Conservation (phyloP, 2,329 filamentous ascomycete species). For the Uncinocarpus reesii region DNA sequence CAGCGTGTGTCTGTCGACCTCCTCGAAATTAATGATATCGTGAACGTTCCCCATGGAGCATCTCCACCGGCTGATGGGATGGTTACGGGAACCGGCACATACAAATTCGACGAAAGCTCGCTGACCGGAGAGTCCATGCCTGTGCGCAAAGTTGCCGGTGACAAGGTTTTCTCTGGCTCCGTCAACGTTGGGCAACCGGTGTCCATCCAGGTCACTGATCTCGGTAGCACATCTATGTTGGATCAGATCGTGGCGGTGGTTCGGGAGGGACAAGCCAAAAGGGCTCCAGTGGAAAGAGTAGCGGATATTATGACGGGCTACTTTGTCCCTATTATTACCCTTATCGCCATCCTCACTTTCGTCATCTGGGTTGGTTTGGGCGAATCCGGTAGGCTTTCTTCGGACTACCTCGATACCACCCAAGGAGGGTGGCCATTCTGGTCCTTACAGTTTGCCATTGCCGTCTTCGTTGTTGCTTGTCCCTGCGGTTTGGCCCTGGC, state of each 20-base stretch:
- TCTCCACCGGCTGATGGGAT: constrained; percentile 77
- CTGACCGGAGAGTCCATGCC: constrained; percentile 53
- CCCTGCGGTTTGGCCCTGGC: constrained; percentile 75
- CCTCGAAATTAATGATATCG: constrained; percentile 62
- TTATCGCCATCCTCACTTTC: constrained; percentile 40
- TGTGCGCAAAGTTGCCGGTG: constrained; percentile 34
- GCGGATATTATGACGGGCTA: constrained; percentile 41
- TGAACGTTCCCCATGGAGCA: constrained; percentile 65
- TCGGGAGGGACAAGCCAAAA: constrained; percentile 41
- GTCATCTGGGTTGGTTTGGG: constrained; percentile 40
- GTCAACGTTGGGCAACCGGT: constrained; percentile 41
- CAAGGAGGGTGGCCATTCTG: constrained; percentile 44
- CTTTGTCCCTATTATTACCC: constrained; percentile 41
- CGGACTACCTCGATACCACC: constrained; percentile 42
- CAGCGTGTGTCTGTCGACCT: constrained; percentile 52
- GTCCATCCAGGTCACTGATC: constrained; percentile 34
- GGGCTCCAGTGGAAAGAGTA: constrained; percentile 40
- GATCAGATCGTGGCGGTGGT: constrained; percentile 42
- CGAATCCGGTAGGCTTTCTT: constrained; percentile 34
- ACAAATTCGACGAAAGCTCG: constrained; percentile 78
- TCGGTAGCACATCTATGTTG: constrained; percentile 41
- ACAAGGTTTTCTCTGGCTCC: constrained; percentile 39
- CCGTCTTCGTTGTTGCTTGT: constrained; percentile 78
- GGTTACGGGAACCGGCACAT: constrained; percentile 47
- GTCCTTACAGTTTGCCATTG: constrained; percentile 59